phyloP scores from a whole-genome alignment of 306 rosid species.

The Arachis hypogaea region DNA sequence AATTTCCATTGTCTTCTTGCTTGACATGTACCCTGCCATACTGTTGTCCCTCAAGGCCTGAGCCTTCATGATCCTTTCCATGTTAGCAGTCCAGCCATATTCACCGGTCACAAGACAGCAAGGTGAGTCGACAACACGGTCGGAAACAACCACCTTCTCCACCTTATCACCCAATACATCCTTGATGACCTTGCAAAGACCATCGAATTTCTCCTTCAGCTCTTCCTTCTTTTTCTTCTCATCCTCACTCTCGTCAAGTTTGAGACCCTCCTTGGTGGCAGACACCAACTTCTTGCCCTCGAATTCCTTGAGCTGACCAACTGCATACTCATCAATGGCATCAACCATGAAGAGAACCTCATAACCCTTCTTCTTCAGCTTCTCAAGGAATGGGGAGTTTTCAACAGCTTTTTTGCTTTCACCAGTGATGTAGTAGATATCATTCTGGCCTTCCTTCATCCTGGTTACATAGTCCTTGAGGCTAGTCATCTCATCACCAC shows the following conservation, averaged over 20 bases:
- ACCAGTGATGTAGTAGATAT: conserved; percentile 81
- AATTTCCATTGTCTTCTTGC: conserved; percentile 95
- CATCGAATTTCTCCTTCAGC: conserved; percentile 67
- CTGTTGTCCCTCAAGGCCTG: conserved; percentile 87
- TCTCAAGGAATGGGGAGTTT: conserved; percentile 86
- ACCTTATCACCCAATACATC: conserved; percentile 84
- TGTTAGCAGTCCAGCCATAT: conserved; percentile 89
- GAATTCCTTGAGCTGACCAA: conserved; percentile 82
- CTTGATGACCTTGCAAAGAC: conserved; percentile 84
- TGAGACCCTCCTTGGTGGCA: conserved; percentile 85
- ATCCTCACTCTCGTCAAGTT: conserved; percentile 74
- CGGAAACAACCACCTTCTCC: conserved; percentile 78
- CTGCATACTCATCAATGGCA: conserved; percentile 85
- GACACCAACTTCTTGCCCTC: conserved; percentile 91
- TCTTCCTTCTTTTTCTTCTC: conserved; percentile 66
- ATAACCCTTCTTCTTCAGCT: conserved; percentile 76
- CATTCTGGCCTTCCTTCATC: conserved; percentile 91
- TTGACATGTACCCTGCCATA: conserved; percentile 93
- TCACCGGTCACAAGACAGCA: conserved; percentile 92
- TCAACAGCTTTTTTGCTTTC: conserved; percentile 90
- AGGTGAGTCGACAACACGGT: conserved; percentile 85
- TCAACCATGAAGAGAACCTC: conserved; percentile 90
- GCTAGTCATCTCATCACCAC: conserved; percentile 85
- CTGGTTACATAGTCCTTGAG: conserved; percentile 85
- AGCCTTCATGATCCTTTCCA: conserved; percentile 93